Base-by-base conservation (phyloP, 331 rosid species). In the Acacia pycnantha region DNA sequence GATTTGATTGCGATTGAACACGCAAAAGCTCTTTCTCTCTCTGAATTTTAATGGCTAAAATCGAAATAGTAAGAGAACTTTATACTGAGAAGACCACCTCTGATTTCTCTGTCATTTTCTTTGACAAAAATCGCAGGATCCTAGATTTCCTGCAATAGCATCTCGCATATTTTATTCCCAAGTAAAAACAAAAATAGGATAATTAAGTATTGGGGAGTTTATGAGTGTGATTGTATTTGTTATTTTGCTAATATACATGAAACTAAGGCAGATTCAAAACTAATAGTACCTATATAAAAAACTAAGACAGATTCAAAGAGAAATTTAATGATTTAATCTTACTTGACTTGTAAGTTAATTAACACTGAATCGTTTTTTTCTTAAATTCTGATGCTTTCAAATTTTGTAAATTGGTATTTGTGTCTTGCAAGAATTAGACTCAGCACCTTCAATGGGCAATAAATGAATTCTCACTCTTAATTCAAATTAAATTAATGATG, bases 1-100 rank as follows among this genome's bases (percentile, higher is more conserved):
- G 56, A 50, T 50, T 50, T 85, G 89, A 91, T 88, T 35, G 87
- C 50, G 90, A 89, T 85, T 73, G 77, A 83, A 75, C 85, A 83
- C 87, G 75, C 82, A 71, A 21, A 46, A 33, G 11, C 53, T 4
- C 37, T 8, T 5, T 68, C 43, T 4, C 69, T 27, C 24, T 21
- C 74, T 43, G 78, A 87, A 62, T 27, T 64, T 19, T 43, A 2
- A 35, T 50, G 56, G 56, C n/a, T 50, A 4, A 50, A 50, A 50
- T 50, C 16, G 11, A 22, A 18, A 19, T 27, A 5, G 15, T 24
- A 59, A 22, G 14, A 24, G 7, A 67, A 79, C 29, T 19, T 26
- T 10, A 43, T 27, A 64, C 37, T 61, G 33, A 82, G 78, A 80
- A 86, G 4, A 50, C 8, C 56, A 13, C 8, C 56, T 50, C 19